Conservation (phyloP, 139 green algal genomes). For the Pleodorina starrii region DNA sequence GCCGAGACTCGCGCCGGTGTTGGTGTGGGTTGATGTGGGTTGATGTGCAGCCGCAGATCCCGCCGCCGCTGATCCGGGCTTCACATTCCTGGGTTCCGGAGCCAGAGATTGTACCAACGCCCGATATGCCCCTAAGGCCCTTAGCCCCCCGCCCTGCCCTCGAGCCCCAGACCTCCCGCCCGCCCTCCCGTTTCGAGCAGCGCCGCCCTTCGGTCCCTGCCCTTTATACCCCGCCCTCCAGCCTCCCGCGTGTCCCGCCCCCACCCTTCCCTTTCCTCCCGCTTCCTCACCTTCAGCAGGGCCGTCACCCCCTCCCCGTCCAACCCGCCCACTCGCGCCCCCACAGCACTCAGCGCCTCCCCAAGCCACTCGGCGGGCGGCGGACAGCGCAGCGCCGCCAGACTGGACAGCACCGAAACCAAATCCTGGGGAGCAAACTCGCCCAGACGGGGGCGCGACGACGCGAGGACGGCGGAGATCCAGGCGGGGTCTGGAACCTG, state of each 20-base stretch:
- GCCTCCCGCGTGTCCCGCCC: neutral
- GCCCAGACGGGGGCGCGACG: neutral
- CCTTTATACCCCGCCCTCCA: too few species aligned
- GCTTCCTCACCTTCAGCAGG: conserved; percentile 40
- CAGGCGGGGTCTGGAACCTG: conserved; percentile 18
- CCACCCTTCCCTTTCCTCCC: neutral
- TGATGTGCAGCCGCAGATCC: too few species aligned
- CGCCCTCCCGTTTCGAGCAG: too few species aligned
- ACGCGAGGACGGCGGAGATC: conserved; percentile 9
- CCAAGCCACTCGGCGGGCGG: conserved; percentile 33
- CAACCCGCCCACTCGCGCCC: conserved; percentile 9
- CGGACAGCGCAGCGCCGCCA: neutral
- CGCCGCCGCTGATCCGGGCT: too few species aligned
- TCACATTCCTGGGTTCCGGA: too few species aligned
- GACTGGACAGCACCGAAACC: conserved; percentile 30
- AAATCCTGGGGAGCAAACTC: conserved; percentile 23
- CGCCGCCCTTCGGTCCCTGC: too few species aligned
- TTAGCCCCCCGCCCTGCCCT: too few species aligned
- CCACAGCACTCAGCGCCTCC: conserved; percentile 43
- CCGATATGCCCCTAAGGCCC: too few species aligned
- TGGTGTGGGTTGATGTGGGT: too few species aligned
- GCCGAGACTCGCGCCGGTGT: too few species aligned
- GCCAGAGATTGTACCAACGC: too few species aligned
- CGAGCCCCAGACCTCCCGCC: too few species aligned
- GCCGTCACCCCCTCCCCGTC: conserved; percentile 22